These are phyloP conservation scores for Achaetomium macrosporum DNA, from an alignment of 2,329 filamentous ascomycete species.

Conservation along the genomic window DNA sequence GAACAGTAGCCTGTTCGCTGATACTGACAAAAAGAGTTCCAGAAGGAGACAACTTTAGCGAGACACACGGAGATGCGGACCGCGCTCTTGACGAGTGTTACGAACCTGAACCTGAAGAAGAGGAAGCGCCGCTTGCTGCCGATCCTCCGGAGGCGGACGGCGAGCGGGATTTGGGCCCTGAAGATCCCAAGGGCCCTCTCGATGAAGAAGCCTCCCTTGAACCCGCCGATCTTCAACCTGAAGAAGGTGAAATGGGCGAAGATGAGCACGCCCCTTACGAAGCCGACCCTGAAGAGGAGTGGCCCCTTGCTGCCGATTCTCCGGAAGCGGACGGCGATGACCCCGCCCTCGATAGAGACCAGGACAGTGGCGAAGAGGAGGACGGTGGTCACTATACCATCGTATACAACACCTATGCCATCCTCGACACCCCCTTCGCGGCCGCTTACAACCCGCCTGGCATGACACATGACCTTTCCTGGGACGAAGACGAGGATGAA, in stretches of 20 bases:
- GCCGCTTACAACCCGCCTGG: constrained; percentile 8
- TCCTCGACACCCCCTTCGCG: constrained; percentile 13
- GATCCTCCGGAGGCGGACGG: too few species aligned
- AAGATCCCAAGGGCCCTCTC: too few species aligned
- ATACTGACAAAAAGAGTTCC: not conserved
- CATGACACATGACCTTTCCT: constrained; percentile 11
- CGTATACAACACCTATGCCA: constrained; percentile 12
- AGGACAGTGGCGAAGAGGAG: constrained; percentile 5
- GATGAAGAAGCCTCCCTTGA: too few species aligned
- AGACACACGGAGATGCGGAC: not conserved
- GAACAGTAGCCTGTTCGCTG: not conserved
- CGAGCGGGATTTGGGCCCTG: too few species aligned
- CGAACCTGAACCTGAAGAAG: too few species aligned
- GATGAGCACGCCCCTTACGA: not conserved
- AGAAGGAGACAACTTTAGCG: not conserved
- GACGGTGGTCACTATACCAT: constrained; percentile 1
- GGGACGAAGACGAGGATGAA: constrained; percentile 4
- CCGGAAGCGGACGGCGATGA: not conserved
- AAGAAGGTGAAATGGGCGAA: not conserved
- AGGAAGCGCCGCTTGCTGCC: too few species aligned
- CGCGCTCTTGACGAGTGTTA: not conserved
- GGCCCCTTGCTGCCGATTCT: too few species aligned
- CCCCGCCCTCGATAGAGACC: not conserved
- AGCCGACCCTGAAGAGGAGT: too few species aligned
- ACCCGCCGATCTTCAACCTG: not conserved